Evolutionary conservation across 1,284 basidiomycete genomes (phyloP).

Genomic region (Fomitopsis betulina): DNA sequence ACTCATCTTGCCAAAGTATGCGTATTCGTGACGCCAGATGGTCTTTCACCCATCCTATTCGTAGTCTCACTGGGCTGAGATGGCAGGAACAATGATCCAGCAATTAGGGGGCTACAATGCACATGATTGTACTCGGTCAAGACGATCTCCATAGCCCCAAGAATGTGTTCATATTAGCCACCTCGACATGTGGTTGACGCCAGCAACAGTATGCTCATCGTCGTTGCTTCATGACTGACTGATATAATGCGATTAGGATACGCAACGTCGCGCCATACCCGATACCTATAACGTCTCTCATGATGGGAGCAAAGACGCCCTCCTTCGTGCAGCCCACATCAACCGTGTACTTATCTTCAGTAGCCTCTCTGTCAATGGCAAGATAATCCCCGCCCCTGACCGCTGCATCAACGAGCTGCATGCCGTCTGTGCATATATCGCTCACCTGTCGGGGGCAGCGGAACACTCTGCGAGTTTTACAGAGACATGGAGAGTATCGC

Average conservation of each 20-base stretch:
- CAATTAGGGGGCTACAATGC: no score
- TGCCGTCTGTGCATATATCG: constrained; percentile 11
- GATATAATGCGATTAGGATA: neutral
- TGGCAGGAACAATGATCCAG: no score
- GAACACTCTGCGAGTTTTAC: constrained; percentile 8
- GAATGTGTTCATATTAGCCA: constrained; percentile 10
- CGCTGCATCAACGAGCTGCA: constrained; percentile 9
- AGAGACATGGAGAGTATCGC: constrained; percentile 7
- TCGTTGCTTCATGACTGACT: no score
- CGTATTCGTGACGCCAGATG: no score
- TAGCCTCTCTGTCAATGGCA: neutral
- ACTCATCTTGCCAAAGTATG: no score
- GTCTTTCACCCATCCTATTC: no score
- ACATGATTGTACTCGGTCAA: constrained; percentile 6
- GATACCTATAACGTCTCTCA: neutral
- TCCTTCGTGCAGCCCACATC: no score
- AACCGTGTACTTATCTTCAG: neutral
- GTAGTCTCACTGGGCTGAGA: no score
- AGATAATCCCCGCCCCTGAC: constrained; percentile 4
- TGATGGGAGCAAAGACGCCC: neutral
- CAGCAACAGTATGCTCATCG: constrained; percentile 1
- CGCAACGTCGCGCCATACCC: neutral
- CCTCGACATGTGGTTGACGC: constrained; percentile 7
- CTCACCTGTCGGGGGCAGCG: constrained; percentile 11
- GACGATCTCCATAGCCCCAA: constrained; percentile 7